Evolutionary conservation across 2,329 filamentous ascomycete species (phyloP).

Genomic region (Didymella lethalis): DNA sequence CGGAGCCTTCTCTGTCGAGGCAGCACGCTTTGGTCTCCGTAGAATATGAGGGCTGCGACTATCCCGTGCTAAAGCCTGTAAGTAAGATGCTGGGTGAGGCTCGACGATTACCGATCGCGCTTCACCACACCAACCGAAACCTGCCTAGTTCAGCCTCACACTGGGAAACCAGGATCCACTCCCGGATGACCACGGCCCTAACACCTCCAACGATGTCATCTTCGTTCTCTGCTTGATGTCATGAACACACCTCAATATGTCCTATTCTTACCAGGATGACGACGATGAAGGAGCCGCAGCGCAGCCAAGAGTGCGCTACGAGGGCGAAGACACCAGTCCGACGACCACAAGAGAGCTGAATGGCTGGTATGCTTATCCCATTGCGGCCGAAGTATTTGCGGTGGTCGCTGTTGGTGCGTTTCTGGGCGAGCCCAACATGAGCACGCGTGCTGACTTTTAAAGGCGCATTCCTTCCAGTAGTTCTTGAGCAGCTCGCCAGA

Average conservation of each 20-base stretch:
- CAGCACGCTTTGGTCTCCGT: neutral
- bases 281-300: conserved; percentile 12
- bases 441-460: neutral
- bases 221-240: conserved; percentile 4
- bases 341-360: conserved; percentile 81
- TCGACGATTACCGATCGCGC: conserved; percentile 7
- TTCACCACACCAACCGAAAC: conserved; percentile 12
- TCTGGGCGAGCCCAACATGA: neutral
- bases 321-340: conserved; percentile 64
- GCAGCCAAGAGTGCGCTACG: conserved; percentile 27
- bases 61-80: neutral
- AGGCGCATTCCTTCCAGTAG: conserved; percentile 93
- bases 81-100: neutral
- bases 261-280: conserved; percentile 23
- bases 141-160: conserved; percentile 23
- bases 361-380: conserved; percentile 91
- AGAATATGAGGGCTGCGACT: neutral
- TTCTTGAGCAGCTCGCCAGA: conserved; percentile 86
- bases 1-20: neutral
- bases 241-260: conserved; percentile 22
- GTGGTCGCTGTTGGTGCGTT: conserved; percentile 80
- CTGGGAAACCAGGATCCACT: conserved; percentile 5
- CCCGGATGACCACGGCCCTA: conserved; percentile 16
- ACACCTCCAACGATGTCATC: conserved; percentile 9
- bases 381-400: conserved; percentile 91